These are phyloP conservation scores for Rubroshorea leprosula DNA, from an alignment of 345 rosid genomes.

Conservation along the genomic window DNA sequence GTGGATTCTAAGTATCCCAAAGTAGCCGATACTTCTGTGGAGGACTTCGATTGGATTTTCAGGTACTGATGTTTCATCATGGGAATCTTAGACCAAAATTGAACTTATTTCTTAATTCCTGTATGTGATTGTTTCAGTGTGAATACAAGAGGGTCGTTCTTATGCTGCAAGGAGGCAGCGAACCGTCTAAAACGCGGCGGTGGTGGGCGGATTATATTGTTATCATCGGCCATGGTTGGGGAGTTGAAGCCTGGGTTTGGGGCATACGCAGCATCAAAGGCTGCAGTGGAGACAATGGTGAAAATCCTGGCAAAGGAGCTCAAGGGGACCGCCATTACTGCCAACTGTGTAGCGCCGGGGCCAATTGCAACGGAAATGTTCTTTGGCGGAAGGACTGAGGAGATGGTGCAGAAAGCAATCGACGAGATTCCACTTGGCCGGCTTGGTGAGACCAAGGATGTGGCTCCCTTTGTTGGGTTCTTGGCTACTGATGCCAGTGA, in stretches of 20 bases:
- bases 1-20: conserved; percentile 16
- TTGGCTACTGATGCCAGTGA: conserved; percentile 43
- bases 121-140: too few relatives aligned
- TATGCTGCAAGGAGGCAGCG: conserved; percentile 40
- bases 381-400: conserved; percentile 38
- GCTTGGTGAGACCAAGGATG: conserved; percentile 38
- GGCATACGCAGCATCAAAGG: conserved; percentile 49
- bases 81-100: too few relatives aligned
- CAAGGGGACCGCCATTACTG: conserved; percentile 44
- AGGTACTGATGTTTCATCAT: conserved; percentile 11
- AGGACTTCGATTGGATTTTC: conserved; percentile 28
- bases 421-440: conserved; percentile 36
- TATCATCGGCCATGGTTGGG: conserved; percentile 35
- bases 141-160: conserved; percentile 46
- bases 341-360: conserved; percentile 52
- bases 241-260: conserved; percentile 30
- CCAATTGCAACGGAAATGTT: conserved; percentile 45
- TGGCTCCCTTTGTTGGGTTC: conserved; percentile 39
- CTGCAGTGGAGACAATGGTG: conserved; percentile 43
- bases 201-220: conserved; percentile 42
- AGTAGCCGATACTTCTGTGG: conserved; percentile 22
- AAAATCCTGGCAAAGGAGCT: conserved; percentile 48
- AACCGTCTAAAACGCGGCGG: conserved; percentile 34
- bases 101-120: too few relatives aligned
- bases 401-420: conserved; percentile 22